Evolutionary conservation across 169 alveolate species (phyloP), one percentile per base, ranked within the genome.

Genomic region (Plasmodium adleri): DNA sequence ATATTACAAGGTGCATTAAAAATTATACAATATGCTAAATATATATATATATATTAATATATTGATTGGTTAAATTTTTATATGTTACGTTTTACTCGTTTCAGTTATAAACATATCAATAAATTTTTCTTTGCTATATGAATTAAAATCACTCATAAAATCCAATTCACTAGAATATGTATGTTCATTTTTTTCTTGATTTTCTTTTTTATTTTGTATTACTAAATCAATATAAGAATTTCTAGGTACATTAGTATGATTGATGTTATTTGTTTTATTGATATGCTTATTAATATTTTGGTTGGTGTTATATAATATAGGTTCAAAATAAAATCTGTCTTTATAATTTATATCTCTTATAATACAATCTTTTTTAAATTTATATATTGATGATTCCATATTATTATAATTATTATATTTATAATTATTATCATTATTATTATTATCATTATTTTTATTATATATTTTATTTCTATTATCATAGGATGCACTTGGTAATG

Each of bases 41-140:
- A 3, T 15, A 12, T 68, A 28, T 20, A 45, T 45, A 68, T 68
- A 59, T n/a, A 43, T n/a, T 67, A 45, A 8, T 39, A 64, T 26
- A 64, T 12, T 8, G 4, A 5, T 12, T 9, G 32, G 5, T 2
- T 7, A 54, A 54, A 5, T 8, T 39, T 1, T 39, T 24, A 17
- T 72, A n/a, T n/a, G n/a, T n/a, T 60, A 72, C 50, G 54, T 75
- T 67, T 52, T 78, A 17, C 26, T 26, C 45, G 78, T 50, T 43
- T 78, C 80, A 0, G 89, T 39, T 78, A 78, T 78, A 20, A 78
- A 78, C 76, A 78, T 64, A 60, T 78, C 78, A 7, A 78, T 78
- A 60, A 78, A 59, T 47, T 78, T 78, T 43, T 78, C 74, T 49
- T 58, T 78, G 49, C 67, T 76, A 45, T 64, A 64, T 20, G 73